Evolutionary conservation across 371 early-diverging fungal species (phyloP).

Genomic region (Dichotomocladium elegans): DNA sequence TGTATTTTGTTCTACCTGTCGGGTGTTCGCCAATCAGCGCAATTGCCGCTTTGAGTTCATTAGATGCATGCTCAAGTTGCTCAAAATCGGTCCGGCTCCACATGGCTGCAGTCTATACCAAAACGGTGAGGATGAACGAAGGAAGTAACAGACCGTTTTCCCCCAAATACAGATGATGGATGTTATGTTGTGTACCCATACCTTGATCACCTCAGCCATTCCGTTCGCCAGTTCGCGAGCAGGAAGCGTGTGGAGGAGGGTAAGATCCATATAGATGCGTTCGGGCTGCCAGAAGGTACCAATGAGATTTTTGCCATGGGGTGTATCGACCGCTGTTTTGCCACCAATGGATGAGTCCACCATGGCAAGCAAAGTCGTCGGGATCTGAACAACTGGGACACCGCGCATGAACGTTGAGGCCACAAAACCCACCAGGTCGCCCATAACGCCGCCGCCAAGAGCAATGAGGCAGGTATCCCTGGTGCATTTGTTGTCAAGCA

Average conservation of each 20-base stretch:
- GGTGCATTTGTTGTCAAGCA: conserved; percentile 76
- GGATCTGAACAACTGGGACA: conserved; percentile 83
- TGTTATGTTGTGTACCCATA: background rate
- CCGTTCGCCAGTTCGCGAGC: conserved; percentile 90
- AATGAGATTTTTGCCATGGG: conserved; percentile 89
- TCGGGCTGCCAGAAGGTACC: conserved; percentile 96
- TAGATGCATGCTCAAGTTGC: conserved; percentile 17
- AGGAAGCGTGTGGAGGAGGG: conserved; percentile 79
- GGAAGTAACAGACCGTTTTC: background rate
- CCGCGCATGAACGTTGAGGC: conserved; percentile 97
- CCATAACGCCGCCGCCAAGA: conserved; percentile 94
- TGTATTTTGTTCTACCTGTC: background rate
- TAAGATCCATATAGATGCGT: conserved; percentile 83
- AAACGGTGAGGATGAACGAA: background rate
- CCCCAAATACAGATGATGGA: background rate
- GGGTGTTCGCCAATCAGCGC: conserved; percentile 24
- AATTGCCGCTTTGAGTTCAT: conserved; percentile 6
- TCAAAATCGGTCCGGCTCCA: conserved; percentile 79
- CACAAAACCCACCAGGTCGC: conserved; percentile 91
- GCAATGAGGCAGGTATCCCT: conserved; percentile 89
- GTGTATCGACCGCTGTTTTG: conserved; percentile 92
- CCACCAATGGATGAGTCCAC: conserved; percentile 95
- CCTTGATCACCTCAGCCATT: conserved; percentile 94
- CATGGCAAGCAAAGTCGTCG: conserved; percentile 95
- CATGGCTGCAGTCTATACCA: conserved; percentile 77